A percentile compares a stretch with the other conserved stretches of the same genome.
Evolutionary conservation across 306 rosid genomes (phyloP).

Genomic region (Hippophae rhamnoides): DNA sequence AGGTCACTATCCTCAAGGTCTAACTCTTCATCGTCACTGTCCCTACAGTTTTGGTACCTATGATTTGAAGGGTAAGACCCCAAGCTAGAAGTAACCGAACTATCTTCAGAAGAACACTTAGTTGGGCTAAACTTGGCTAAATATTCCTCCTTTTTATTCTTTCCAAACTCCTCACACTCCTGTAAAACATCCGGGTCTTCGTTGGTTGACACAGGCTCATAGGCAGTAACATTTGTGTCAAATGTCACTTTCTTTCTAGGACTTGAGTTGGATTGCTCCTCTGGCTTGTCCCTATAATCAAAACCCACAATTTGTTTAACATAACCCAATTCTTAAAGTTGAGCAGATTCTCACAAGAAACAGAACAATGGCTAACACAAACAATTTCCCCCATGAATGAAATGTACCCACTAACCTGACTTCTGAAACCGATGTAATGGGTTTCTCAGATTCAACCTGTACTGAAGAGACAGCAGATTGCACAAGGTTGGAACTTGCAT

Average conservation of each 20-base stretch:
- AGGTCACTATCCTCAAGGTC: constrained; percentile 43
- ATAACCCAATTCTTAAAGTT: not conserved
- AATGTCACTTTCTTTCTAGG: constrained; percentile 68
- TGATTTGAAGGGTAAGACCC: constrained; percentile 57
- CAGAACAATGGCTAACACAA: not conserved
- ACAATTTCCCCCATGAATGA: not conserved
- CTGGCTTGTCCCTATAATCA: constrained; percentile 38
- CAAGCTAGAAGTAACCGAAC: constrained; percentile 35
- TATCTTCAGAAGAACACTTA: constrained; percentile 51
- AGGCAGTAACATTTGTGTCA: constrained; percentile 66
- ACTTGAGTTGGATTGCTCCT: constrained; percentile 38
- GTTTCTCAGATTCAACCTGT: constrained; percentile 27
- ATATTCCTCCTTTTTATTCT: constrained; percentile 20
- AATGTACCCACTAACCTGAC: constrained; percentile 31
- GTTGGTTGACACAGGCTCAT: constrained; percentile 41
- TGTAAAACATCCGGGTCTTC: constrained; percentile 22
- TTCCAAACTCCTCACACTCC: constrained; percentile 22
- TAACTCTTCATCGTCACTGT: constrained; percentile 52
- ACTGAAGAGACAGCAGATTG: constrained; percentile 28
- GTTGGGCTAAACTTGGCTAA: constrained; percentile 25
- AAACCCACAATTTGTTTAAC: constrained; percentile 7
- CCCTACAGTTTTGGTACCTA: constrained; percentile 64
- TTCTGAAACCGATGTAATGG: constrained; percentile 22
- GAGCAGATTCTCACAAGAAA: not conserved
- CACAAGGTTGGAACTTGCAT: constrained; percentile 26